A percentile compares a stretch with the other conserved stretches of the same genome.
phyloP scores from a whole-genome alignment of 306 rosid species.

The Argentina anserina region DNA sequence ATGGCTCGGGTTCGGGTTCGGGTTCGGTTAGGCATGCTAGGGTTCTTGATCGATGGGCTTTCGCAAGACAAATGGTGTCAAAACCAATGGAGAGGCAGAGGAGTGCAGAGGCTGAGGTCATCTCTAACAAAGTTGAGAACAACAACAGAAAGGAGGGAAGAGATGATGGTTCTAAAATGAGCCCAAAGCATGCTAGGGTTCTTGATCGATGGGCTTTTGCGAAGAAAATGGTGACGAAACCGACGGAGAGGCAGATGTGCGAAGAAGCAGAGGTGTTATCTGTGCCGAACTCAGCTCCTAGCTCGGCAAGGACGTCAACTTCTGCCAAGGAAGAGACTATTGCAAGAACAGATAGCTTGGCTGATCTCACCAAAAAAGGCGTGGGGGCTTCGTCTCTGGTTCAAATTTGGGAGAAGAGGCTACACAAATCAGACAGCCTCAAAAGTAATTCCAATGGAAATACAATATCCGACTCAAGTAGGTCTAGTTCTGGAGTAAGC shows the following conservation, averaged over 20 bases:
- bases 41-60: conserved; percentile 9
- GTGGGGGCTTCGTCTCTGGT: conserved; percentile 88
- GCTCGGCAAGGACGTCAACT: conserved; percentile 21
- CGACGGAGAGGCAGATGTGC: conserved; percentile 25
- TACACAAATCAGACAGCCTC: conserved; percentile 31
- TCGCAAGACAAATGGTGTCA: conserved; percentile 36
- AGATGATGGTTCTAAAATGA: conserved; percentile 2
- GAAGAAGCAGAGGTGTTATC: conserved; percentile 30
- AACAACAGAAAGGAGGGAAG: background rate
- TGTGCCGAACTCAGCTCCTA: conserved; percentile 6
- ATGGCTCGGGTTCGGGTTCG: background rate
- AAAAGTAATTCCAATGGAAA: conserved; percentile 14
- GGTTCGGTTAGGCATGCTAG: conserved; percentile 17
- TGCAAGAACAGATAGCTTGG: conserved; percentile 25
- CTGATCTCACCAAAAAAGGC: conserved; percentile 31
- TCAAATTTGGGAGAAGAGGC: conserved; percentile 88
- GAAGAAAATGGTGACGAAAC: conserved; percentile 33
- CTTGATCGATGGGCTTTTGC: conserved; percentile 9
- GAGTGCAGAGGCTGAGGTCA: conserved; percentile 28
- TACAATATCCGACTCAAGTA: background rate
- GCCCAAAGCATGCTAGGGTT: conserved; percentile 22
- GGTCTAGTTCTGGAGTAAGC: conserved; percentile 23
- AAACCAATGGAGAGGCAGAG: conserved; percentile 27
- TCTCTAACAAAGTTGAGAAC: background rate
- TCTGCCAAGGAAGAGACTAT: conserved; percentile 22